A percentile compares a stretch with the other conserved stretches of the same genome.
phyloP scores from a whole-genome alignment of 164 flowering plant genomes.

The Litsea cubeba region DNA sequence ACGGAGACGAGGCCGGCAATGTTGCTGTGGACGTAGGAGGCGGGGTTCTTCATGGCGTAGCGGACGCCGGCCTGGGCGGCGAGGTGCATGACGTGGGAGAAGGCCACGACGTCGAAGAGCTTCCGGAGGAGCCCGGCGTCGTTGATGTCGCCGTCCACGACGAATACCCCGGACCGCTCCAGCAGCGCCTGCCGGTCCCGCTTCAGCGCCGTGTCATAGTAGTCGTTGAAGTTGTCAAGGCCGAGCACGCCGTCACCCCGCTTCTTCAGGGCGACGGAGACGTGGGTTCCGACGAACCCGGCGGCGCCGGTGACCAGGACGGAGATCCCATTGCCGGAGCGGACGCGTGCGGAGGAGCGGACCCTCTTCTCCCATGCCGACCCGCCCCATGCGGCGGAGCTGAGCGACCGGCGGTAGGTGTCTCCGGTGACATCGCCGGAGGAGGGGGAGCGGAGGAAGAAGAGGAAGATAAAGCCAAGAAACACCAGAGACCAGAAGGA shows the following conservation, averaged over 20 bases:
- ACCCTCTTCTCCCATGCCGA: constrained; percentile 69
- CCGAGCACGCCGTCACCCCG: constrained; percentile 93
- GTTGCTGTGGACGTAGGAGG: constrained; percentile 86
- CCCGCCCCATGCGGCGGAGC: constrained; percentile 52
- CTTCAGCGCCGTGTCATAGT: constrained; percentile 73
- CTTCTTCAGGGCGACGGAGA: constrained; percentile 64
- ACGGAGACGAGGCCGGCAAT: constrained; percentile 80
- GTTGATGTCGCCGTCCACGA: constrained; percentile 91
- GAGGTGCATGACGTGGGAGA: constrained; percentile 88
- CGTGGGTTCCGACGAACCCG: constrained; percentile 89
- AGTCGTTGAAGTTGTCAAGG: constrained; percentile 75
- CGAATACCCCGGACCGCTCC: constrained; percentile 61
- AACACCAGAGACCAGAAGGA: constrained; percentile 63
- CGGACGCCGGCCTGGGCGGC: constrained; percentile 97
- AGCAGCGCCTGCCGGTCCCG: constrained; percentile 69
- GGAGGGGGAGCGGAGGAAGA: constrained; percentile 53
- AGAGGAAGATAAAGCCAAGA: constrained; percentile 50
- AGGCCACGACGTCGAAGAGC: constrained; percentile 70
- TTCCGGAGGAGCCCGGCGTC: constrained; percentile 53
- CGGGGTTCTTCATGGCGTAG: constrained; percentile 89
- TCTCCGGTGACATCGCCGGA: constrained; percentile 31
- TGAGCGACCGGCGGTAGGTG: constrained; percentile 44
- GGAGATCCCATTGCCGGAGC: constrained; percentile 52
- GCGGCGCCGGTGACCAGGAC: constrained; percentile 94
- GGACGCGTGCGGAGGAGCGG: constrained; percentile 52